Evolutionary conservation across 257 asterid species (phyloP).

Genomic region (Verbena officinalis): DNA sequence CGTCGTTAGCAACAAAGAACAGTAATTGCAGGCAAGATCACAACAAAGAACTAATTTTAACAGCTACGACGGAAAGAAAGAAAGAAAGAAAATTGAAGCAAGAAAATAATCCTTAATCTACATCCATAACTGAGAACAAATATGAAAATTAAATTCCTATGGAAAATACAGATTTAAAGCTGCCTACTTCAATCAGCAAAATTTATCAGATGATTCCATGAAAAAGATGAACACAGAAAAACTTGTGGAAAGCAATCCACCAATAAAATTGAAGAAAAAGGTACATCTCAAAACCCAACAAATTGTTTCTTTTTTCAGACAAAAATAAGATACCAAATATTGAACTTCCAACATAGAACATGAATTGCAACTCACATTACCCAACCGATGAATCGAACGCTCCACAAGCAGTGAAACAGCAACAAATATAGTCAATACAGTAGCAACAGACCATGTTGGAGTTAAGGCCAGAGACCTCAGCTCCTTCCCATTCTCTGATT

Average conservation of each 20-base stretch:
- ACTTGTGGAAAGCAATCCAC: not conserved
- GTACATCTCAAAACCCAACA: not conserved
- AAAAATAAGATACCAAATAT: not conserved
- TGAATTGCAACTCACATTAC: conserved; percentile 57
- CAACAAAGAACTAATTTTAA: conserved; percentile 14
- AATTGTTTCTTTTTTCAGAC: not conserved
- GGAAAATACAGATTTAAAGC: not conserved
- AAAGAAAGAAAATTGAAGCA: no score
- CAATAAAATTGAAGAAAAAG: not conserved
- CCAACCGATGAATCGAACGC: conserved; percentile 85
- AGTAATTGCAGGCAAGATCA: not conserved
- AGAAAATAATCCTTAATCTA: not conserved
- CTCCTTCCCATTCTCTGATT: conserved; percentile 52
- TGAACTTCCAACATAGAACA: not conserved
- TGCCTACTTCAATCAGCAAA: not conserved
- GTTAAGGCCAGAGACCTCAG: conserved; percentile 85
- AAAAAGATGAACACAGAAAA: no score
- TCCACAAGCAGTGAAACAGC: conserved; percentile 94
- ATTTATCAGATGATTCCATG: not conserved
- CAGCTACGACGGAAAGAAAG: not conserved
- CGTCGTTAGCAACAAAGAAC: not conserved
- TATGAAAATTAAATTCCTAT: not conserved
- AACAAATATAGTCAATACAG: conserved; percentile 82
- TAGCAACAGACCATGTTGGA: conserved; percentile 99
- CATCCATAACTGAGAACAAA: no score